phyloP scores from a whole-genome alignment of 345 rosid genomes.

The Trapa bicornis region DNA sequence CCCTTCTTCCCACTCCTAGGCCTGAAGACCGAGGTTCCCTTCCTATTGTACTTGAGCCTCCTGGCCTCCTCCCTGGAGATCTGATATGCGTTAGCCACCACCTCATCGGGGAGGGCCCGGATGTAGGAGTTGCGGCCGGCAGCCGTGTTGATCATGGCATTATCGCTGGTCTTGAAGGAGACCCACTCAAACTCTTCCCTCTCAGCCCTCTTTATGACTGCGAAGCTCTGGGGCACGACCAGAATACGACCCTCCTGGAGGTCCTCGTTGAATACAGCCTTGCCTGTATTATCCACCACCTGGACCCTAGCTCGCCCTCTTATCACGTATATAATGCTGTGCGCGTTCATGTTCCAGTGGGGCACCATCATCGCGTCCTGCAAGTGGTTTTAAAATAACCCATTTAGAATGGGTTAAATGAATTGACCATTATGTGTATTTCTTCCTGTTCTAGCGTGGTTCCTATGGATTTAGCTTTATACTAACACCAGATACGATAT shows the following conservation, averaged over 20 bases:
- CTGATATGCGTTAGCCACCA: constrained; percentile 35
- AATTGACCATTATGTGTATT: too few species aligned
- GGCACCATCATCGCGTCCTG: constrained; percentile 55
- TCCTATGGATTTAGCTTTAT: too few species aligned
- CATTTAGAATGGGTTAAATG: too few species aligned
- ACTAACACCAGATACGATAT: not conserved
- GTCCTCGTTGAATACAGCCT: constrained; percentile 35
- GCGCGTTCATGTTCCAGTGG: constrained; percentile 52
- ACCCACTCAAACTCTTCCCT: constrained; percentile 49
- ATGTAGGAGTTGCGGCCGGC: constrained; percentile 45
- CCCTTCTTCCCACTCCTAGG: constrained; percentile 4
- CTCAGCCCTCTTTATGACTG: constrained; percentile 33
- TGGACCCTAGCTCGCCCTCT: constrained; percentile 44
- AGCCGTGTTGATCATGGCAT: constrained; percentile 29
- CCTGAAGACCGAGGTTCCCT: constrained; percentile 25
- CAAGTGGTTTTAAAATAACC: not conserved
- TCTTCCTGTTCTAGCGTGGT: too few species aligned
- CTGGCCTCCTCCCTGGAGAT: constrained; percentile 47
- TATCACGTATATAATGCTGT: constrained; percentile 46
- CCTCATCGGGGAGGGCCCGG: constrained; percentile 41
- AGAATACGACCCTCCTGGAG: constrained; percentile 45
- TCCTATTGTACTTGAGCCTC: constrained; percentile 36
- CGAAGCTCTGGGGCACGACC: constrained; percentile 56
- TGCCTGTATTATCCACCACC: constrained; percentile 44
- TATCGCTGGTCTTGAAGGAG: constrained; percentile 52